Conservation (phyloP, 805 yeast genomes). For the Saccharomycopsis vini region DNA sequence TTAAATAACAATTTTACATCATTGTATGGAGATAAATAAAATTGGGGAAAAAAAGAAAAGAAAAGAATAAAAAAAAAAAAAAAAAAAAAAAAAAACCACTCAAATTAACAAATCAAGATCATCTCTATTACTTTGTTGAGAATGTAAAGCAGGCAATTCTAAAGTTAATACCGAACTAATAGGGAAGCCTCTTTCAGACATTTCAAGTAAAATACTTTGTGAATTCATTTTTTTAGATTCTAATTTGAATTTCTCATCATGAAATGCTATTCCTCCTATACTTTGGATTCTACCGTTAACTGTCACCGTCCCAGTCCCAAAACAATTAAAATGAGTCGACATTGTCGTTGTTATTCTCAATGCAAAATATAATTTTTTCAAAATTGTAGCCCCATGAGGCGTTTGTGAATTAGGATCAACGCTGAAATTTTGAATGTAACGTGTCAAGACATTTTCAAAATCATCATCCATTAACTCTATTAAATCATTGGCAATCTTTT, state of each 20-base stretch:
- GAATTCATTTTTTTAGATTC: background rate
- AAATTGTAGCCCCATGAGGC: too few species aligned
- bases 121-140: background rate
- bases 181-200: constrained; percentile 3
- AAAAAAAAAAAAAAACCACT: too few species aligned
- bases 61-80: too few species aligned
- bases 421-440: too few species aligned
- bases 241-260: background rate
- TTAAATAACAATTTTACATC: too few species aligned
- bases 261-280: constrained; percentile 1
- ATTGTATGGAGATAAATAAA: too few species aligned
- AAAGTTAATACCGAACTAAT: background rate
- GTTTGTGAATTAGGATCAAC: too few species aligned
- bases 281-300: constrained; percentile 1
- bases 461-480: too few species aligned
- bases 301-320: constrained; percentile 1
- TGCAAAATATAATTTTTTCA: background rate
- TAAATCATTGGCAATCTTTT: too few species aligned
- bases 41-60: too few species aligned
- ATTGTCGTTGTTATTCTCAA: background rate
- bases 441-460: too few species aligned
- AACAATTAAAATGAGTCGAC: background rate
- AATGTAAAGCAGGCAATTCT: background rate
- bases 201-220: background rate
- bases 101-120: too few species aligned